Evolutionary conservation across 2,329 filamentous ascomycete species (phyloP).

Genomic region (Hypoxylon sp.): DNA sequence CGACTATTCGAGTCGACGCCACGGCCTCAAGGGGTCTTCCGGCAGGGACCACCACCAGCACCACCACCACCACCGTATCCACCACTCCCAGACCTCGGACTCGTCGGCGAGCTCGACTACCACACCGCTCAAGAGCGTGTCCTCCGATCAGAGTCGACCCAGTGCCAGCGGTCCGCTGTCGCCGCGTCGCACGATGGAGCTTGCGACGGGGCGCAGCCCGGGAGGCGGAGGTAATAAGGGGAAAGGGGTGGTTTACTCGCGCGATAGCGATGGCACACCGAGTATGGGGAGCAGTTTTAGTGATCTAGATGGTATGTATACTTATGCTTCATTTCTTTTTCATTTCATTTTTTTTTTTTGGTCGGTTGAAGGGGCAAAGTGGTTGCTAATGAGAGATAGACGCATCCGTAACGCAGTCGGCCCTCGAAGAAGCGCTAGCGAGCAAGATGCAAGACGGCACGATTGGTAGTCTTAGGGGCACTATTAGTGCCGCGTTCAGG

Average conservation of each 20-base stretch:
- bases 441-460: slow-evolving; percentile 75
- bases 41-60: slow-evolving; percentile 40
- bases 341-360: slow-evolving; percentile 15
- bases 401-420: slow-evolving; percentile 83
- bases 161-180: slow-evolving; percentile 62
- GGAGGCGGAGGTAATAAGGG: slow-evolving; percentile 45
- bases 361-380: not conserved
- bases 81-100: slow-evolving; percentile 69
- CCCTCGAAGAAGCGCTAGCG: slow-evolving; percentile 80
- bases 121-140: slow-evolving; percentile 49
- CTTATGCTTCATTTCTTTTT: slow-evolving; percentile 27
- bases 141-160: slow-evolving; percentile 51
- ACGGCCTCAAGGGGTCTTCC: slow-evolving; percentile 45
- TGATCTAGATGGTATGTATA: slow-evolving; percentile 76
- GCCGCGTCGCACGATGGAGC: slow-evolving; percentile 69
- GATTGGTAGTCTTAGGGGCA: slow-evolving; percentile 73
- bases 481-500: slow-evolving; percentile 72
- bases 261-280: slow-evolving; percentile 78
- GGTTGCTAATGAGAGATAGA: slow-evolving; percentile 60
- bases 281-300: slow-evolving; percentile 90
- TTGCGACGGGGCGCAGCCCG: slow-evolving; percentile 67
- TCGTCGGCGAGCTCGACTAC: slow-evolving; percentile 69
- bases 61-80: slow-evolving; percentile 44
- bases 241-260: slow-evolving; percentile 63
- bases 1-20: slow-evolving; percentile 49